Evolutionary conservation across 2,329 filamentous ascomycete species (phyloP).

Genomic region (Aureobasidium sp.): DNA sequence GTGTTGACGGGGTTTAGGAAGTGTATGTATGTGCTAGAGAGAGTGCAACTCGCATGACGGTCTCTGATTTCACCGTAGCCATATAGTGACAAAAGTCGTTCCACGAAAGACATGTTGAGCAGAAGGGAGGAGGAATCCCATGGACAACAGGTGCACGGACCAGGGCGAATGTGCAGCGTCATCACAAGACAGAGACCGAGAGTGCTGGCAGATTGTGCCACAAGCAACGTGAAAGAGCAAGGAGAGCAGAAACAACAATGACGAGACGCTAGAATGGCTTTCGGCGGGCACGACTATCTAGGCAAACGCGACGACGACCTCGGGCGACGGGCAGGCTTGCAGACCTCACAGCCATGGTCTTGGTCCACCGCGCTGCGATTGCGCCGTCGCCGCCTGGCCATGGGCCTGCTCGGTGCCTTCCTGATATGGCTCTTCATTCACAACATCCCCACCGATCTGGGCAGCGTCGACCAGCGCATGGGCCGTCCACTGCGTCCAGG

Average conservation of each 20-base stretch:
- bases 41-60: not conserved
- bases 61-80: not conserved
- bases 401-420: slow-evolving; percentile 35
- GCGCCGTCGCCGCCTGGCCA: slow-evolving; percentile 43
- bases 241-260: not conserved
- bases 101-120: no score
- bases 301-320: slow-evolving; percentile 59
- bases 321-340: slow-evolving; percentile 26
- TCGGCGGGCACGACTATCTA: slow-evolving; percentile 50
- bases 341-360: not conserved
- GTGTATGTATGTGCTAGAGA: not conserved
- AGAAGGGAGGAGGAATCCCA: no score
- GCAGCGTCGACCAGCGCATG: slow-evolving; percentile 19
- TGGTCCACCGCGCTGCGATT: slow-evolving; percentile 29
- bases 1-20: not conserved
- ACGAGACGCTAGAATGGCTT: slow-evolving; percentile 4
- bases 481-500: slow-evolving; percentile 19
- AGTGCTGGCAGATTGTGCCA: not conserved
- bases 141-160: not conserved
- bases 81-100: no score
- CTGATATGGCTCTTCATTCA: slow-evolving; percentile 57
- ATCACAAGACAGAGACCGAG: not conserved
- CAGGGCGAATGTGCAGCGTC: not conserved
- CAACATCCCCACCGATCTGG: slow-evolving; percentile 50
- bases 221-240: not conserved